Percentiles rank a stretch among this genome's conserved stretches.
phyloP scores from a whole-genome alignment of 1,139 yeast species.

The Scheffersomyces quercinus region DNA sequence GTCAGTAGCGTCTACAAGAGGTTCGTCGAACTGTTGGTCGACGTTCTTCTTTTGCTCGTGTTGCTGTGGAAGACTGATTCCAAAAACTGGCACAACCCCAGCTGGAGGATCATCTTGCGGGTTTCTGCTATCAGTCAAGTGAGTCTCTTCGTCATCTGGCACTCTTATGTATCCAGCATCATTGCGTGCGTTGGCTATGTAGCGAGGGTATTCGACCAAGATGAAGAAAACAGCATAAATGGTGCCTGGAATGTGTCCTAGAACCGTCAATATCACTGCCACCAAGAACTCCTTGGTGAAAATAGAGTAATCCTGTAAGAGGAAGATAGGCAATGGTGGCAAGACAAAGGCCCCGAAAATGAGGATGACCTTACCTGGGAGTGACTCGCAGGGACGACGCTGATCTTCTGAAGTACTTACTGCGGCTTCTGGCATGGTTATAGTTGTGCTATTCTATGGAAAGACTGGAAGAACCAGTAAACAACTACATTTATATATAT shows the following conservation, averaged over 20 bases:
- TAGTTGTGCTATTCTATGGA: no score
- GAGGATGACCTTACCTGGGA: conserved; percentile 21
- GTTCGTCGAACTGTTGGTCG: neutral
- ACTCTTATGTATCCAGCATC: conserved; percentile 22
- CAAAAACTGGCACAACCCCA: neutral
- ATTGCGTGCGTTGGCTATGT: conserved; percentile 4
- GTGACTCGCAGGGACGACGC: no score
- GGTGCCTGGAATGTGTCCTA: conserved; percentile 42
- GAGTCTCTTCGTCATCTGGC: conserved; percentile 20
- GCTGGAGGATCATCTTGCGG: neutral
- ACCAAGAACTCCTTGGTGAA: conserved; percentile 38
- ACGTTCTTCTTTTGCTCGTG: neutral
- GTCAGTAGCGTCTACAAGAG: conserved; percentile 3
- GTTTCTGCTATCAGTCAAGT: neutral
- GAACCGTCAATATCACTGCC: conserved; percentile 33
- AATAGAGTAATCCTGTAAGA: conserved; percentile 27
- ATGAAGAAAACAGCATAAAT: conserved; percentile 27
- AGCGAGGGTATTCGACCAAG: conserved; percentile 6
- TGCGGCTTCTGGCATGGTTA: no score
- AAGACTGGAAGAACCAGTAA: no score
- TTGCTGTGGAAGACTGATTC: neutral
- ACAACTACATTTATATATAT: no score
- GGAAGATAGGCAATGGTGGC: conserved; percentile 43
- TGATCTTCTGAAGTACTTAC: no score
- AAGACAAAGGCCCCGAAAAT: conserved; percentile 33